A percentile compares a stretch with the other conserved stretches of the same genome.
phyloP scores from a whole-genome alignment of 768 basidiomycete species.

The Amanita rimosa region DNA sequence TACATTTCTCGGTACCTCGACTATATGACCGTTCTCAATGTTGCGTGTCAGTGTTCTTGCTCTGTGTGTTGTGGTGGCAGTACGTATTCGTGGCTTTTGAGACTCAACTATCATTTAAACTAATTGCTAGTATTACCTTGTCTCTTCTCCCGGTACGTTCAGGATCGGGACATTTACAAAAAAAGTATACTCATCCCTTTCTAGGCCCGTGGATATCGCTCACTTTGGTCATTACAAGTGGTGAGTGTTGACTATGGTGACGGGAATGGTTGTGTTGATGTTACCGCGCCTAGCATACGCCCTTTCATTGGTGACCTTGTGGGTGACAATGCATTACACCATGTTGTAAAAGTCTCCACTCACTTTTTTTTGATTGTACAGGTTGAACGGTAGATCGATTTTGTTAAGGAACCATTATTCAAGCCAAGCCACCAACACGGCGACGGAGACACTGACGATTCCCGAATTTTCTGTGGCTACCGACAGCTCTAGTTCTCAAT shows the following conservation, averaged over 20 bases:
- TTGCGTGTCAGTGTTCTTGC: not conserved
- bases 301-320: not conserved
- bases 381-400: not conserved
- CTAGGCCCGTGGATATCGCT: not conserved
- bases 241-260: not conserved
- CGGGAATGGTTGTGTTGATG: not conserved
- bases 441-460: not conserved
- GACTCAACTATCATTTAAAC: not conserved
- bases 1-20: not conserved
- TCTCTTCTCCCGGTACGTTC: not conserved
- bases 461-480: not conserved
- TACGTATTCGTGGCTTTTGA: not conserved
- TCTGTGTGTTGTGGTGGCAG: not conserved
- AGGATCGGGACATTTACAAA: not conserved
- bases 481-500: no score
- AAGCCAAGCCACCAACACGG: not conserved
- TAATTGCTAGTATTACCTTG: not conserved
- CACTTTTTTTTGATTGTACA: not conserved
- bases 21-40: not conserved
- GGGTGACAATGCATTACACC: not conserved
- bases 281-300: not conserved
- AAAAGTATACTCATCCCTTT: not conserved
- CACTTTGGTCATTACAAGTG: not conserved
- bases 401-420: not conserved
- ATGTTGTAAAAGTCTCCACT: not conserved